Base-by-base conservation (phyloP, 441 rosid genomes). In the Syzygium malaccense region DNA sequence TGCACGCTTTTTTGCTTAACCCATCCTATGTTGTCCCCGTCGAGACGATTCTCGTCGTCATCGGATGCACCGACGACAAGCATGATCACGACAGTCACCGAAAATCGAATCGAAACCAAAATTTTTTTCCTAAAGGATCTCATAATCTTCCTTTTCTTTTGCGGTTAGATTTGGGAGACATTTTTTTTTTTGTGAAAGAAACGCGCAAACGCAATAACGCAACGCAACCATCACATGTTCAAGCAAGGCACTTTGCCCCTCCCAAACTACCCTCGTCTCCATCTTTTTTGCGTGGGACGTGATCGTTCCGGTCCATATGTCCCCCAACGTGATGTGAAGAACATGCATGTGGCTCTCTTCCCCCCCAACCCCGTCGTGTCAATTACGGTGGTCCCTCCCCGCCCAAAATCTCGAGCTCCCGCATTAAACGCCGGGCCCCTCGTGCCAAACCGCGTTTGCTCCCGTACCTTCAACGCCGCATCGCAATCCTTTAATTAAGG, bases 41-140 rank as follows among this genome's bases (percentile, higher is more conserved):
- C 15, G n/a, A 28, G 0, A 60, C 18, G 0, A 60, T 60, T 28
- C 6, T 28, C 28, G 66, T 13, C 7, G 18, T 15, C 32, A 26
- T 62, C 5, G 5, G 8, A 28, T 28, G 32, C 5, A 28, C 4
- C 0, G 2, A 4, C 2, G 7, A 54, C 17, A 17, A 19, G 7
- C 57, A 19, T 18, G 30, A 19, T 30, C 8, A 17, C 41, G 7
- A 3, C 26, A 19, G 5, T 19, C 1, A 6, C 25, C 7, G 32
- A 32, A 66, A 66, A 32, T 18, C 7, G 1, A 66, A 8, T 32
- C 0, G 25, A 32, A n/a, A 30, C 30, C 9, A 1, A 0, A 0
- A 2, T 7, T 17, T n/a, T 32, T 4, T 32, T 66, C 5, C 37
- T 5, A 4, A 14, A 8, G 37, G 71, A 4, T 15, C 4, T 64